These are phyloP conservation scores for Globisporangium middletonii DNA, from an alignment of 352 stramenopile genomes.

Conservation along the genomic window DNA sequence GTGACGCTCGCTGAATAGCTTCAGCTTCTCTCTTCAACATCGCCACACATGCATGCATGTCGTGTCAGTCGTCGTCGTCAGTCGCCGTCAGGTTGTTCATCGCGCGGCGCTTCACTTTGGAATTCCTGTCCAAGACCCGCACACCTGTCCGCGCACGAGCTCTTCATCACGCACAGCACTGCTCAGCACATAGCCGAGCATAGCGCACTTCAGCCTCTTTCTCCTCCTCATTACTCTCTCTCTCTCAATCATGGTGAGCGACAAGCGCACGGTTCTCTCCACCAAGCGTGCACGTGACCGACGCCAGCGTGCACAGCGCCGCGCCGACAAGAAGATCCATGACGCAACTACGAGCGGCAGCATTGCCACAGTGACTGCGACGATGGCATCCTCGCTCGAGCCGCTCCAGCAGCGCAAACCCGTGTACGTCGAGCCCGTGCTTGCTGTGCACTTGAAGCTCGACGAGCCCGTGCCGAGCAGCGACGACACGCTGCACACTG, in stretches of 20 bases:
- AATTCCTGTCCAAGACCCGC: no score
- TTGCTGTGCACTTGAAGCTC: conserved; percentile 11
- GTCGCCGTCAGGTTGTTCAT: no score
- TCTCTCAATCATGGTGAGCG: conserved; percentile 33
- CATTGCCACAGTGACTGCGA: background rate
- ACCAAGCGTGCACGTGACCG: conserved; percentile 56
- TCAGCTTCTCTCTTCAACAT: no score
- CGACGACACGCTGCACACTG: background rate
- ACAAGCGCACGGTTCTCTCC: conserved; percentile 64
- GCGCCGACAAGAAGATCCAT: conserved; percentile 17
- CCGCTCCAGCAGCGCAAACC: background rate
- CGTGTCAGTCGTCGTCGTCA: no score
- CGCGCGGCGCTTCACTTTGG: no score
- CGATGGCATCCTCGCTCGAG: background rate
- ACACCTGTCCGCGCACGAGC: no score
- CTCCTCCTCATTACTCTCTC: background rate
- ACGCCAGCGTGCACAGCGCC: conserved; percentile 41
- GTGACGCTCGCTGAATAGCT: no score
- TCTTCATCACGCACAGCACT: background rate
- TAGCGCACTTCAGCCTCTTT: background rate
- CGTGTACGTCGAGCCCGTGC: background rate
- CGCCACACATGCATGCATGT: no score
- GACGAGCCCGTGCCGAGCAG: conserved; percentile 3
- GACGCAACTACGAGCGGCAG: conserved; percentile 5
- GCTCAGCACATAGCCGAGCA: background rate